These are phyloP conservation scores for Pythium myriotylum DNA, from an alignment of 352 stramenopile species.

Conservation along the genomic window DNA sequence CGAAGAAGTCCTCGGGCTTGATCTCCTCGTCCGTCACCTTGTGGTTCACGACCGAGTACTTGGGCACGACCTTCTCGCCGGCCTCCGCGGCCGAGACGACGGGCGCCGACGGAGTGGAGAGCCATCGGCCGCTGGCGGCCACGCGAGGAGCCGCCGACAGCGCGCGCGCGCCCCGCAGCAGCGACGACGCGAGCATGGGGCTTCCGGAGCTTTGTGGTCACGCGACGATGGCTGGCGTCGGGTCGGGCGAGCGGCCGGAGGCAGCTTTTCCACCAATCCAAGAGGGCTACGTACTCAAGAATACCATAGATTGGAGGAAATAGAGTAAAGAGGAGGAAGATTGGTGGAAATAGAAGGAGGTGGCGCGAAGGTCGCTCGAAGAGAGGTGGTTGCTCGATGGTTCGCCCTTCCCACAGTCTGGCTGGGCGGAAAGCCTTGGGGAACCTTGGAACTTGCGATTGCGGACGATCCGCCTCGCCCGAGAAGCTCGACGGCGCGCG, in stretches of 20 bases:
- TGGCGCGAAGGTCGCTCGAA: slow-evolving; percentile 25
- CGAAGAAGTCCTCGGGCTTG: slow-evolving; percentile 78
- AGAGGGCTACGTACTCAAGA: neutral
- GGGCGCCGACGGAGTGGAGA: slow-evolving; percentile 10
- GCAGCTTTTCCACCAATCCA: slow-evolving; percentile 16
- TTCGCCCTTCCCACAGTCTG: slow-evolving; percentile 14
- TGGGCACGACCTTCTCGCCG: slow-evolving; percentile 28
- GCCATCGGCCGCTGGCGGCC: slow-evolving; percentile 7
- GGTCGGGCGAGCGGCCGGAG: too few relatives aligned
- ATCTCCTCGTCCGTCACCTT: slow-evolving; percentile 68
- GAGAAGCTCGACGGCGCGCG: slow-evolving; percentile 6
- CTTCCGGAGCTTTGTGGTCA: neutral
- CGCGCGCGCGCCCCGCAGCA: slow-evolving; percentile 30
- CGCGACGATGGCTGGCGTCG: slow-evolving; percentile 25
- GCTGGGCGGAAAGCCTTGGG: slow-evolving; percentile 15
- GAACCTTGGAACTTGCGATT: slow-evolving; percentile 18
- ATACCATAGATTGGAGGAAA: too few relatives aligned
- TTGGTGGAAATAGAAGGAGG: neutral
- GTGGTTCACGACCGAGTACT: slow-evolving; percentile 80
- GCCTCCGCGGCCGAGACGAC: slow-evolving; percentile 22
- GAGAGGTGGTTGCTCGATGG: slow-evolving; percentile 22
- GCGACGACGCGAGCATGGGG: slow-evolving; percentile 25
- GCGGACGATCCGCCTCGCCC: slow-evolving; percentile 14
- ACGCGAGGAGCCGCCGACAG: slow-evolving; percentile 26
- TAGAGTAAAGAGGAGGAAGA: too few relatives aligned